Evolutionary conservation across 2,329 filamentous ascomycete genomes (phyloP).

Genomic region (Cladosporium cucumerinum): DNA sequence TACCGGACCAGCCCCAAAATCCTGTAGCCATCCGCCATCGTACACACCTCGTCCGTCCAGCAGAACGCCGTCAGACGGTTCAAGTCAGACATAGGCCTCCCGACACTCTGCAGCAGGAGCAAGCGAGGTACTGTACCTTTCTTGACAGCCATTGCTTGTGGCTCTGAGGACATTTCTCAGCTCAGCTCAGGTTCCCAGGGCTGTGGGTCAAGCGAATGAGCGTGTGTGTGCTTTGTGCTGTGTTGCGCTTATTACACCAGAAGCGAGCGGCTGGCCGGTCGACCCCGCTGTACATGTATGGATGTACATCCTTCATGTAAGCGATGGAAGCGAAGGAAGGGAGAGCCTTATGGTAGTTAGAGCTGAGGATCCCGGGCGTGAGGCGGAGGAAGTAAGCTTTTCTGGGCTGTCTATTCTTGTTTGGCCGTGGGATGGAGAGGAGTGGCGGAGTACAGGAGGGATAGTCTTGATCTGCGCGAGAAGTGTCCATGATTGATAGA

Average conservation of each 20-base stretch:
- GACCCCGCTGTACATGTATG: background rate
- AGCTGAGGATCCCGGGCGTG: background rate
- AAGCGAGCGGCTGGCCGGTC: background rate
- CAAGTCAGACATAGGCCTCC: background rate
- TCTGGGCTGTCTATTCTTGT: background rate
- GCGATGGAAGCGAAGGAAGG: background rate
- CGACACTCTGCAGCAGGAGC: background rate
- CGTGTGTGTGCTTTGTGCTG: background rate
- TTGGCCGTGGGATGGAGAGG: background rate
- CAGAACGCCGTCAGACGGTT: background rate
- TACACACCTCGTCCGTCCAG: background rate
- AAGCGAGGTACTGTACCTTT: background rate
- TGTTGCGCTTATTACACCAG: background rate
- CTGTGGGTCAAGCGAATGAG: constrained; percentile 3
- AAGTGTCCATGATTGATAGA: background rate
- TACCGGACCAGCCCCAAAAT: background rate
- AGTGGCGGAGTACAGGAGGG: background rate
- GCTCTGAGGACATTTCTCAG: background rate
- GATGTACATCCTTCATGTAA: background rate
- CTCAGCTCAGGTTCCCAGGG: background rate
- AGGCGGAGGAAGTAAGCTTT: background rate
- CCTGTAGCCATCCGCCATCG: background rate
- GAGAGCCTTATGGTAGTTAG: background rate
- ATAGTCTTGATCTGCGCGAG: background rate
- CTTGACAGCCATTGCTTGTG: background rate